Evolutionary conservation across 768 basidiomycete species (phyloP), one percentile per base, ranked within the genome.

Genomic region (Termitomyces sp.): DNA sequence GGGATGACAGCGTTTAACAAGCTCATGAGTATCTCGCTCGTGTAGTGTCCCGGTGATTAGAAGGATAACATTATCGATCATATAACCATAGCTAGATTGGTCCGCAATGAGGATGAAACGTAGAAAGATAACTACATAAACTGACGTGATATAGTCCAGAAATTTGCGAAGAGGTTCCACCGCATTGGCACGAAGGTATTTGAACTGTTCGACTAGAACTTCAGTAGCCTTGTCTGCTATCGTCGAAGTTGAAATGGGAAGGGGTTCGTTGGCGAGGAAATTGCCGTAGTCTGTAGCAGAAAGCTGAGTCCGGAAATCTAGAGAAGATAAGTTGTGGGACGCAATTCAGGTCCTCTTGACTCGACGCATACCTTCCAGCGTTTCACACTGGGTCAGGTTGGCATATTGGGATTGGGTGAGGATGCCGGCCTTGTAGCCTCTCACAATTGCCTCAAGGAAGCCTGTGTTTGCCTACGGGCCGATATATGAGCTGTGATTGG

Each of bases 41-140:
- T 98, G 95, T 34, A 99, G 75, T 0, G 96, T 98, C 22, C 97
- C 97, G 16, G 97, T 95, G 61, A 98, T 99, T 67, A 99, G 81
- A 54, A 99, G 81, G 58, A 99, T 88, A 66, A 99, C 91, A 71
- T 99, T 99, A 83, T 99, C 97, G 69, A 99, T 98, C 97, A 99
- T 99, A 75, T 98, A 99, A 31, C 86, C 94, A 70, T 97, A 97
- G 46, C 94, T 97, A 72, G 59, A 34, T 46, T 47, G 46, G 54
- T 69, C 54, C 61, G 56, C 20, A 42, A 37, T 59, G 41, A 57
- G 47, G 53, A 28, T 41, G 6, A 37, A 45, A 20, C 33, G 47
- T 36, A 47, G 31, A 6, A 33, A 51, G 29, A 31, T 5, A 55
- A 57, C 37, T 50, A 41, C 28, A 18, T 52, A 60, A 18, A 81